Evolutionary conservation across 1,284 basidiomycete species (phyloP).

Genomic region (Uromyces viciae-fabae): DNA sequence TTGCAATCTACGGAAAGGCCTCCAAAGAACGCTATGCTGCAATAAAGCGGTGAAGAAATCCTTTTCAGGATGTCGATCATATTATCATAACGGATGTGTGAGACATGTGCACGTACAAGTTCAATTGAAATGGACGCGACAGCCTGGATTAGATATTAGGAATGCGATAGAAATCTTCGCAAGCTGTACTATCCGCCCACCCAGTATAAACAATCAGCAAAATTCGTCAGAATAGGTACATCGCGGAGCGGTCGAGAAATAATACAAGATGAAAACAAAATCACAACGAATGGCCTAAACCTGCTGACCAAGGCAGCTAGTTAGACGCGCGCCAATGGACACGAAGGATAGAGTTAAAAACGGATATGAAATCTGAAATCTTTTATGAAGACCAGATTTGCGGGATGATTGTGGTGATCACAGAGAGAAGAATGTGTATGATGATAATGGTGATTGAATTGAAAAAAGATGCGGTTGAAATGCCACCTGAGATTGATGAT

Average conservation of each 20-base stretch:
- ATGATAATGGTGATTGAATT: constrained; percentile 17
- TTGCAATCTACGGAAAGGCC: not conserved
- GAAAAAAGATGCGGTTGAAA: constrained; percentile 10
- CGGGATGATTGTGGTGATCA: constrained; percentile 20
- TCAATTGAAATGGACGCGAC: constrained; percentile 9
- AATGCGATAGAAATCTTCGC: not conserved
- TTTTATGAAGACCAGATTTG: constrained; percentile 18
- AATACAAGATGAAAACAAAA: not conserved
- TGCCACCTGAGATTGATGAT: constrained; percentile 25
- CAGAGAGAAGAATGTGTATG: constrained; percentile 10
- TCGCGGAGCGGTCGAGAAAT: not conserved
- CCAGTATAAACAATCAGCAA: constrained; percentile 13
- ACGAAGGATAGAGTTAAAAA: not conserved
- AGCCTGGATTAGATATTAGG: too few species aligned
- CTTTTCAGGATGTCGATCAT: not conserved
- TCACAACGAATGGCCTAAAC: not conserved
- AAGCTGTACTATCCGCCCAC: constrained; percentile 2
- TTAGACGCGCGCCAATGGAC: not conserved
- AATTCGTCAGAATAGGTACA: not conserved
- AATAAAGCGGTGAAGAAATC: not conserved
- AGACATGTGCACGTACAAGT: too few species aligned
- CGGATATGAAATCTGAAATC: constrained; percentile 25
- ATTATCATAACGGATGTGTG: too few species aligned
- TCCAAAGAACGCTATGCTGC: not conserved
- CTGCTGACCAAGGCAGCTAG: not conserved